These are phyloP conservation scores for Cutaneotrichosporon arboriforme DNA, from an alignment of 1,284 basidiomycete genomes.

Conservation along the genomic window DNA sequence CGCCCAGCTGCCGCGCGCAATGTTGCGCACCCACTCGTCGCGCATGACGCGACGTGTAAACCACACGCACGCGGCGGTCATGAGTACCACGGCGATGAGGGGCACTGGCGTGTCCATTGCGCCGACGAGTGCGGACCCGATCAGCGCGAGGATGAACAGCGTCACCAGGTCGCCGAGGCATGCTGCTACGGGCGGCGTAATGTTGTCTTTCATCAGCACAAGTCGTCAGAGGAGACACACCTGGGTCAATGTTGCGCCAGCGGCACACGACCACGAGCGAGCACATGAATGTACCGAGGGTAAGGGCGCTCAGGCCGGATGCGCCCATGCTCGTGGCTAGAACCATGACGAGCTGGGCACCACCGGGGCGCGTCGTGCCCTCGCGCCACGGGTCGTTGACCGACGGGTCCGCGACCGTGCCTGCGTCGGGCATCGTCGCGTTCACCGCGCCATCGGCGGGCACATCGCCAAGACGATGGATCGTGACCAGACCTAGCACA, in stretches of 20 bases:
- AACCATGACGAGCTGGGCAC: conserved; percentile 65
- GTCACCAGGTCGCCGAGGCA: conserved; percentile 91
- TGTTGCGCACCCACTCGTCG: conserved; percentile 46
- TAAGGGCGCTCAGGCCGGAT: conserved; percentile 68
- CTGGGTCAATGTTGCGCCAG: conserved; percentile 72
- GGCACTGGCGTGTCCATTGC: conserved; percentile 63
- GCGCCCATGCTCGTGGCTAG: conserved; percentile 84
- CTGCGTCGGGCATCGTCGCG: conserved; percentile 6
- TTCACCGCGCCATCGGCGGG: conserved; percentile 13
- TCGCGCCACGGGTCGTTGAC: conserved; percentile 34
- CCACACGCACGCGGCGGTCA: conserved; percentile 54
- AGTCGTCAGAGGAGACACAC: conserved; percentile 47
- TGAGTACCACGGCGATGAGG: conserved; percentile 55
- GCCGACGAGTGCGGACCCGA: conserved; percentile 58
- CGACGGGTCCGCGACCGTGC: conserved; percentile 11
- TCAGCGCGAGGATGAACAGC: conserved; percentile 65
- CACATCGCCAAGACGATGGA: conserved; percentile 46
- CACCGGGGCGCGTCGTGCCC: conserved; percentile 47
- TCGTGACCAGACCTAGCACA: conserved; percentile 62
- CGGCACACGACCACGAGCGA: conserved; percentile 73
- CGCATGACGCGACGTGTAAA: conserved; percentile 54
- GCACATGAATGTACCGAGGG: conserved; percentile 92
- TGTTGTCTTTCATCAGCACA: conserved; percentile 65
- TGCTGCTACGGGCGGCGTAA: conserved; percentile 86
- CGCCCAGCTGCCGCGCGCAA: conserved; percentile 79